Evolutionary conservation across 768 basidiomycete genomes (phyloP), one percentile per base, ranked within the genome.

Genomic region (Hortiboletus campestris): DNA sequence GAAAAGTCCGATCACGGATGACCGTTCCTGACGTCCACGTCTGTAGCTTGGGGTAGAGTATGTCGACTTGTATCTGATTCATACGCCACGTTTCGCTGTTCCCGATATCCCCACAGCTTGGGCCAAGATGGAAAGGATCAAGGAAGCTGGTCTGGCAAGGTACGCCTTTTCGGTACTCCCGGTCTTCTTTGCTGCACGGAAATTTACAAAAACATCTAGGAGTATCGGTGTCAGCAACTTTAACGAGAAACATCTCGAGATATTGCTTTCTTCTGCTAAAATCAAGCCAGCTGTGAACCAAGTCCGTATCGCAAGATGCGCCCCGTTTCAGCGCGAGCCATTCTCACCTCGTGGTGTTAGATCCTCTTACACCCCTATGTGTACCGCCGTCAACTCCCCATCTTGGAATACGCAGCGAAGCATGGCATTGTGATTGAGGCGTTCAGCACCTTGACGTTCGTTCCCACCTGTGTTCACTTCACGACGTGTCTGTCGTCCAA

Each of bases 181-280:
- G 25, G 29, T 1, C 16, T 40, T 19, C 22, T 5, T n/a, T 2
- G 22, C 9, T 14, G 1, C 19, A 39, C 6, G 12, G 2, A 6
- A 40, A 19, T 10, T 39, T 4, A 41, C 25, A 13, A 9, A 19
- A 35, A 7, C 20, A 19, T 11, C 6, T 59, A 86, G 84, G 81
- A 86, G 82, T 66, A 86, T 88, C 50, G 87, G 86, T 20, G 84
- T 89, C 41, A 85, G 83, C 72, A 89, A 89, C 73, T 89, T 86
- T 63, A 72, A 74, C 13, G 76, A 83, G 13, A 51, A 73, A 1
- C 77, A 90, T 29, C 77, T 89, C 20, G 67, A 79, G 43, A 74
- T 76, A 19, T 71, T 89, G n/a, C 71, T 89, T 17, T 74, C 73
- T 16, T 80, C 80, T 2, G 84, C 85, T 10, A 83, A 85, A 63